phyloP scores from a whole-genome alignment of 2,329 filamentous ascomycete genomes.

The Botrytis medusae region DNA sequence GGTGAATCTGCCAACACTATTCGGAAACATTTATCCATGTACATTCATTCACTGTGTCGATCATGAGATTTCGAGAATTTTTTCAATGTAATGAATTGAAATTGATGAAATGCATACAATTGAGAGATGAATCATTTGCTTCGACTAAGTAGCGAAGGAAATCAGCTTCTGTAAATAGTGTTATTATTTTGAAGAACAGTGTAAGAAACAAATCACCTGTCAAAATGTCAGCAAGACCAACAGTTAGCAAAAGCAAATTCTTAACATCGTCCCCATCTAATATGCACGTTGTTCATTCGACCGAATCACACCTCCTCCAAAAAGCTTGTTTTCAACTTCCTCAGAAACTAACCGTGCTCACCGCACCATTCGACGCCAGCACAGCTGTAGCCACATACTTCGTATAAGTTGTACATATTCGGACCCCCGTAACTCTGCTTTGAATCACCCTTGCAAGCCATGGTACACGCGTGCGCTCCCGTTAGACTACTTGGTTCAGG shows the following conservation, averaged over 20 bases:
- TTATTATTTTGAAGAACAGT: neutral
- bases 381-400: constrained; percentile 28
- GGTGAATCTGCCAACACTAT: neutral
- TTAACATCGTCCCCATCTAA: neutral
- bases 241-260: neutral
- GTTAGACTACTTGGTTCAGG: constrained; percentile 21
- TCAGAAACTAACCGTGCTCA: neutral
- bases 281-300: neutral
- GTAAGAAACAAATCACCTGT: neutral
- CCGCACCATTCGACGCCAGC: constrained; percentile 6
- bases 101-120: neutral
- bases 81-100: neutral
- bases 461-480: constrained; percentile 28
- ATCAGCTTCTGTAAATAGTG: neutral
- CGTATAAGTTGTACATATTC: constrained; percentile 42
- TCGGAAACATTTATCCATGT: neutral
- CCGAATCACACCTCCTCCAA: neutral
- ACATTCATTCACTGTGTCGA: neutral
- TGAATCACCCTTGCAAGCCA: constrained; percentile 24
- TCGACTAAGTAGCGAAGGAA: neutral
- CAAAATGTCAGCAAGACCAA: neutral
- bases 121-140: neutral
- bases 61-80: neutral
- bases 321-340: neutral
- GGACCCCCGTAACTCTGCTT: constrained; percentile 39